Conservation (phyloP, 139 green algal species). For the Chlorella sp. region DNA sequence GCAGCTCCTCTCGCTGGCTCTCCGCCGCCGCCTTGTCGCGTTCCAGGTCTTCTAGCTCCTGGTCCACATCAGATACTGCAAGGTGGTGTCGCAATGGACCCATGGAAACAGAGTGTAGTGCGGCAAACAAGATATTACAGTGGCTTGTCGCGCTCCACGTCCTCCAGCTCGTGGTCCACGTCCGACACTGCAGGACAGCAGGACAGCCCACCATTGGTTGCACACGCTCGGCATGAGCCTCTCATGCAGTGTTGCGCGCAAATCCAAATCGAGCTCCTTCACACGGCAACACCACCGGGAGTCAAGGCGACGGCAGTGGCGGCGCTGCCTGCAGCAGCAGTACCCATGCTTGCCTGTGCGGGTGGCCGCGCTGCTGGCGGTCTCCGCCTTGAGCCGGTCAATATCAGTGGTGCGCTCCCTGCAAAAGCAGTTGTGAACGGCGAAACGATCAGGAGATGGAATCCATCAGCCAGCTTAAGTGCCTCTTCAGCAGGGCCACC, state of each 20-base stretch:
- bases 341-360: conserved; percentile 7
- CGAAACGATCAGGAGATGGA: no score
- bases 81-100: no score
- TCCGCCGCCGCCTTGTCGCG: conserved; percentile 10
- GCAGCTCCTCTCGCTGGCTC: neutral
- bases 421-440: neutral
- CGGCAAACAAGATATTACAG: no score
- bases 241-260: no score
- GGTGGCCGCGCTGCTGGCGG: neutral
- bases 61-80: conserved; percentile 42
- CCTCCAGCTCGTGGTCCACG: conserved; percentile 39
- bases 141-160: conserved; percentile 33
- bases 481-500: no score
- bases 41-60: conserved; percentile 39
- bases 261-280: no score
- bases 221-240: no score
- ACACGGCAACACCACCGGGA: neutral
- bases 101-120: no score
- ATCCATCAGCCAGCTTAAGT: no score
- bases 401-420: conserved; percentile 26
- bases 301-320: neutral
- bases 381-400: neutral
- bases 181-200: conserved; percentile 15
- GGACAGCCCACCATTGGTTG: neutral
- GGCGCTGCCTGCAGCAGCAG: no score